These are phyloP conservation scores for Sanghuangporus sanghuang DNA, from an alignment of 1,284 basidiomycete genomes.

Conservation along the genomic window DNA sequence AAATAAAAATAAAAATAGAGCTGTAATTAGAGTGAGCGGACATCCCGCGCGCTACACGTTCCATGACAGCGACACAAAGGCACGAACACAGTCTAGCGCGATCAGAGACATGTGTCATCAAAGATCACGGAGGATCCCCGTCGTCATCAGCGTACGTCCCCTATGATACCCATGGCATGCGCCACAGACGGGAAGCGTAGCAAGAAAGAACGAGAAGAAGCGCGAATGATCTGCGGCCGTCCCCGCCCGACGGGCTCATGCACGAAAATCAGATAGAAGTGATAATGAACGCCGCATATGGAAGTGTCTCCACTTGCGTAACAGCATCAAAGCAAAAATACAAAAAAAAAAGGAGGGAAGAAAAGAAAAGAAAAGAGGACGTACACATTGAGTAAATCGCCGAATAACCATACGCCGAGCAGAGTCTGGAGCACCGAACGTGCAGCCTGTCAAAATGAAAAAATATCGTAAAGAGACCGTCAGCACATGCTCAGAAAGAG, in stretches of 20 bases:
- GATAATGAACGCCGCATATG: background rate
- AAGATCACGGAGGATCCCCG: background rate
- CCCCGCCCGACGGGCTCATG: background rate
- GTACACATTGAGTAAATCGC: slow-evolving; percentile 60
- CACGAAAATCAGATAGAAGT: background rate
- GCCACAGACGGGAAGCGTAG: background rate
- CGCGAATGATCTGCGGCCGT: background rate
- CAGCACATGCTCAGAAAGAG: background rate
- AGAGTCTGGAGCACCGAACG: slow-evolving; percentile 71
- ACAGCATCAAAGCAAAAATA: background rate
- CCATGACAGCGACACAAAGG: no score
- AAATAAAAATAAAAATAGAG: no score
- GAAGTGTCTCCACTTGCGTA: background rate
- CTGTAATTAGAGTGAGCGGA: no score
- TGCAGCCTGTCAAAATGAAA: slow-evolving; percentile 43
- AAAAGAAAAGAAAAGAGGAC: slow-evolving; percentile 22
- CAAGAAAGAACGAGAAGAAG: background rate
- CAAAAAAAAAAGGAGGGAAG: background rate
- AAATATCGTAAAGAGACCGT: slow-evolving; percentile 9
- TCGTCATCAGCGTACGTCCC: background rate
- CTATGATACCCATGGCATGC: background rate
- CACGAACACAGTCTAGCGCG: no score
- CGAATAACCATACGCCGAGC: slow-evolving; percentile 62
- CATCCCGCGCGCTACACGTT: no score
- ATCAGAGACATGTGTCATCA: background rate